Percentiles rank a stretch among this genome's conserved stretches.
phyloP scores from a whole-genome alignment of 306 rosid species.

The Bauhinia variegata region DNA sequence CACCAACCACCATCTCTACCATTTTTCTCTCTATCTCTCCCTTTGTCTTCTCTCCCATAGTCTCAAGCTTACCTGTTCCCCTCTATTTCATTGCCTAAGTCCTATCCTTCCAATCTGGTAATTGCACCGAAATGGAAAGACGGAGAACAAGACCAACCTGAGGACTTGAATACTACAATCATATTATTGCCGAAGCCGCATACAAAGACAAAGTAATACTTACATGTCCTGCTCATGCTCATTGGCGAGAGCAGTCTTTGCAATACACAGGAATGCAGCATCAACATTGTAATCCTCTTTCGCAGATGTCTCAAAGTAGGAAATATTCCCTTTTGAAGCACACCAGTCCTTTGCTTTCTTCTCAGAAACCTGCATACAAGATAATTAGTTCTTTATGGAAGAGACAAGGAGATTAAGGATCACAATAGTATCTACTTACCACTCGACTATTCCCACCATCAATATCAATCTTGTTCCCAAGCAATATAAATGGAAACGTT shows the following conservation, averaged over 20 bases:
- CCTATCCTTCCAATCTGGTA: no score
- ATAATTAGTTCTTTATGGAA: slow-evolving; percentile 38
- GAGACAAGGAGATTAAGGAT: slow-evolving; percentile 4
- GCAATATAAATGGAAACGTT: slow-evolving; percentile 81
- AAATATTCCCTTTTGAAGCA: slow-evolving; percentile 79
- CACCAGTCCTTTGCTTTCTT: slow-evolving; percentile 97
- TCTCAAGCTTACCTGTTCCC: no score
- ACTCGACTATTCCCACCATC: slow-evolving; percentile 97
- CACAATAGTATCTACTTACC: slow-evolving; percentile 53
- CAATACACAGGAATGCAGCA: slow-evolving; percentile 79
- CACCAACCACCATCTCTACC: no score
- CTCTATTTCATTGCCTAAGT: background rate
- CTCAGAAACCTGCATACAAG: slow-evolving; percentile 74
- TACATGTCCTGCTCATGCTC: slow-evolving; percentile 88
- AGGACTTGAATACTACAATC: background rate
- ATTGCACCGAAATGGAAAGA: no score
- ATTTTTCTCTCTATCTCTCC: no score
- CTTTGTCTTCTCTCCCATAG: no score
- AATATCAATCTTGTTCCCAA: slow-evolving; percentile 93
- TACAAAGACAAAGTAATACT: slow-evolving; percentile 40
- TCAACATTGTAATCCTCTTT: slow-evolving; percentile 91
- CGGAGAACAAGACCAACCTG: no score
- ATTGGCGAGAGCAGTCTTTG: slow-evolving; percentile 79
- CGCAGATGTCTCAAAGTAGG: slow-evolving; percentile 93
- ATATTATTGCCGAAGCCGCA: slow-evolving; percentile 9